Conservation (phyloP, 306 rosid genomes). For the Cajanus cajan region DNA sequence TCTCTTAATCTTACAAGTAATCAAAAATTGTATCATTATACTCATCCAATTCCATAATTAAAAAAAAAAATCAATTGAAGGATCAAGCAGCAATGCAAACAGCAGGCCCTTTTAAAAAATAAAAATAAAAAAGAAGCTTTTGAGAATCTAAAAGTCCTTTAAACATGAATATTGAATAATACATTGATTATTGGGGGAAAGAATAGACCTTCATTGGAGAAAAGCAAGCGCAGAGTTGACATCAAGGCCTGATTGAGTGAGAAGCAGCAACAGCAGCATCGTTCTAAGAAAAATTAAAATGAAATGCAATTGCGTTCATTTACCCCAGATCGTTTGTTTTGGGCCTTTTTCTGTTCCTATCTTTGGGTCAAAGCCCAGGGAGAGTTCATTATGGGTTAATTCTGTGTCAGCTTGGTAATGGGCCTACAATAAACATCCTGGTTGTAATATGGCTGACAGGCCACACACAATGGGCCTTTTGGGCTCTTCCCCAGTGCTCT, state of each 20-base stretch:
- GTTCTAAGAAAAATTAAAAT: background rate
- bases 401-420: background rate
- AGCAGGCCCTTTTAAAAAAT: background rate
- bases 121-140: background rate
- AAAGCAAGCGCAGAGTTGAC: constrained; percentile 69
- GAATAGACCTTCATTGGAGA: constrained; percentile 58
- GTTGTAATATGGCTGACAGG: no score
- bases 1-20: background rate
- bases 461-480: no score
- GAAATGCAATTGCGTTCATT: background rate
- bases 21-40: background rate
- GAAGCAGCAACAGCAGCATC: constrained; percentile 49
- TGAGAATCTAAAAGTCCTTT: background rate
- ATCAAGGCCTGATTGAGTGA: constrained; percentile 56
- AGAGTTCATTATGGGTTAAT: background rate
- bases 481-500: no score
- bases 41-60: background rate
- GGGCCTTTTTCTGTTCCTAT: background rate
- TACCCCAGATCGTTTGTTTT: background rate
- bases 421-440: background rate
- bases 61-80: background rate
- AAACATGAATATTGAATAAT: background rate
- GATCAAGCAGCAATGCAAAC: background rate
- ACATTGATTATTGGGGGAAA: background rate
- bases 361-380: background rate